These are phyloP conservation scores for Fragilaria radians DNA, from an alignment of 108 stramenopile species.

Conservation along the genomic window DNA sequence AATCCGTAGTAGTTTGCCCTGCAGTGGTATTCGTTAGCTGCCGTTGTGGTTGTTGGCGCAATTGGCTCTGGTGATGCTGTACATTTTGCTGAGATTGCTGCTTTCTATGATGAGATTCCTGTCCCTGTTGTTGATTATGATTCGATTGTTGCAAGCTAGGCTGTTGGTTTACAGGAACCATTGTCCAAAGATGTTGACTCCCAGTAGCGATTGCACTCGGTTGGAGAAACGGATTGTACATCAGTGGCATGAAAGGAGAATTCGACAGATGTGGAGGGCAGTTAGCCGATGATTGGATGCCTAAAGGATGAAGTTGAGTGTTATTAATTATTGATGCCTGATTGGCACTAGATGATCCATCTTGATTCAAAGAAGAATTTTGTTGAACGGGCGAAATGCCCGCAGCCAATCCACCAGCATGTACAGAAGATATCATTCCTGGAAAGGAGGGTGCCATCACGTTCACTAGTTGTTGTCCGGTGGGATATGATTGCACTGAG, in stretches of 20 bases:
- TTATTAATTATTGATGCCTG: no score
- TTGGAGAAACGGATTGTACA: not conserved
- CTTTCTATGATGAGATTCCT: not conserved
- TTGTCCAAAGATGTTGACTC: not conserved
- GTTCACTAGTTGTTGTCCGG: no score
- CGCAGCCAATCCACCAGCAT: no score
- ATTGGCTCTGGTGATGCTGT: not conserved
- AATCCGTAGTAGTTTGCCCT: not conserved
- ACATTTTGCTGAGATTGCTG: not conserved
- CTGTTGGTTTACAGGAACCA: not conserved
- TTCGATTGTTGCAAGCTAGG: not conserved
- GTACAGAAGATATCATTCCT: no score
- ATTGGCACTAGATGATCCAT: no score
- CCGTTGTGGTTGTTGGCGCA: not conserved
- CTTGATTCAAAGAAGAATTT: no score
- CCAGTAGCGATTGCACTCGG: not conserved
- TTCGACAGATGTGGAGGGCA: slow-evolving; percentile 12
- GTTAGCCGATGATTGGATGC: slow-evolving; percentile 23
- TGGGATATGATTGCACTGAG: no score
- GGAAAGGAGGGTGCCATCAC: no score
- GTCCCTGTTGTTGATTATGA: not conserved
- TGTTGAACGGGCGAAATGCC: no score
- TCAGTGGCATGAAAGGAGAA: not conserved
- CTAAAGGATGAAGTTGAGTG: slow-evolving; percentile 20
- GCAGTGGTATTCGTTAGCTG: not conserved